phyloP scores from a whole-genome alignment of 1,284 basidiomycete species.

The Cryptococcus sp. region DNA sequence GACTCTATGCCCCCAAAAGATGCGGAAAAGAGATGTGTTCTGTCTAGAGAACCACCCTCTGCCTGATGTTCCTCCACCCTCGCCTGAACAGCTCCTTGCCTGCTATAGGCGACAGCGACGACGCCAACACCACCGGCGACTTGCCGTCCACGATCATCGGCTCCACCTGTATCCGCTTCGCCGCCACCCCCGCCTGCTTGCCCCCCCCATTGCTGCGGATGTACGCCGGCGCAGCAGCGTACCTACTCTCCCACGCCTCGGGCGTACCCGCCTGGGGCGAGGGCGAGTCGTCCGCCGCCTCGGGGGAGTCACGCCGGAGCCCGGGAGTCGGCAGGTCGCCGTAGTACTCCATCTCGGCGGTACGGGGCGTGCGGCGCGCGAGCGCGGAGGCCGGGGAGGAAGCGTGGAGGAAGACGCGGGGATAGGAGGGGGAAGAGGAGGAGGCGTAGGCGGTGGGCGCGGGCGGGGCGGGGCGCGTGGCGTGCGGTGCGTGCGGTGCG shows the following conservation, averaged over 20 bases:
- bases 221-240: no score
- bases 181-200: neutral
- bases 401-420: neutral
- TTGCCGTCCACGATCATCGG: neutral
- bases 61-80: neutral
- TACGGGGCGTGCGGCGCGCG: neutral
- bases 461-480: slow-evolving; percentile 3
- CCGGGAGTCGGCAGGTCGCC: slow-evolving; percentile 36
- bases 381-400: slow-evolving; percentile 5
- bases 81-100: neutral
- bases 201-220: slow-evolving; percentile 1
- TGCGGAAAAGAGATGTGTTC: no score
- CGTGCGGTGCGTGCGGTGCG: no score
- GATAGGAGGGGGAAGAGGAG: neutral
- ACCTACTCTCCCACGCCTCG: slow-evolving; percentile 17
- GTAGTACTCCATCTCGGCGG: slow-evolving; percentile 21
- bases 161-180: neutral
- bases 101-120: neutral
- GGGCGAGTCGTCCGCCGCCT: slow-evolving; percentile 18
- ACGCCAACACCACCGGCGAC: neutral
- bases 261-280: slow-evolving; percentile 19
- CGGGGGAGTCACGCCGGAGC: slow-evolving; percentile 29
- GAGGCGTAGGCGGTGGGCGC: slow-evolving; percentile 9
- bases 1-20: neutral
- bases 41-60: neutral